A percentile compares a stretch with the other conserved stretches of the same genome.
Evolutionary conservation across 1,284 basidiomycete species (phyloP).

Genomic region (Pseudozyma tsukubaensis): DNA sequence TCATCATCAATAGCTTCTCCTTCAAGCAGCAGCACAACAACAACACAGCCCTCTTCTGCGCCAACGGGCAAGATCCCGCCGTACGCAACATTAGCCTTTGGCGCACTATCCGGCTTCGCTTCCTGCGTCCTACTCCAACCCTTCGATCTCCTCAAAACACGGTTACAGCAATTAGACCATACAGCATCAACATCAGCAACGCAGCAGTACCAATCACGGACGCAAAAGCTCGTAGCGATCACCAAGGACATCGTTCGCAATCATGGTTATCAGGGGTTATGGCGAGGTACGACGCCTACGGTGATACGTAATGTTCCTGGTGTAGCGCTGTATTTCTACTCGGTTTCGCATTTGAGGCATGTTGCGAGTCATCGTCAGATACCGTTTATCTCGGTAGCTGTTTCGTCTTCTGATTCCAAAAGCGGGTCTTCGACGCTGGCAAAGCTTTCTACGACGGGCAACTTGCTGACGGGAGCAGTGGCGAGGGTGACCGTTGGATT

Average conservation of each 20-base stretch:
- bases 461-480: slow-evolving; percentile 87
- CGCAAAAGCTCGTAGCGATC: slow-evolving; percentile 42
- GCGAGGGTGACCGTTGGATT: slow-evolving; percentile 88
- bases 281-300: slow-evolving; percentile 66
- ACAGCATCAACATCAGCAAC: neutral
- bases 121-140: slow-evolving; percentile 67
- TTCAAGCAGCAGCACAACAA: neutral
- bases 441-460: slow-evolving; percentile 81
- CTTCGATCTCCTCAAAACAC: slow-evolving; percentile 67
- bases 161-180: slow-evolving; percentile 61
- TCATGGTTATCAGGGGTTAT: slow-evolving; percentile 62
- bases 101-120: slow-evolving; percentile 61
- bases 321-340: slow-evolving; percentile 67
- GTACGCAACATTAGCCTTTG: slow-evolving; percentile 61
- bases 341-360: slow-evolving; percentile 59
- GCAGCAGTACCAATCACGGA: slow-evolving; percentile 30
- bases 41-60: slow-evolving; percentile 5
- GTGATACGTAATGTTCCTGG: slow-evolving; percentile 66
- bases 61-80: slow-evolving; percentile 36
- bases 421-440: slow-evolving; percentile 48
- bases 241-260: slow-evolving; percentile 38
- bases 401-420: slow-evolving; percentile 67
- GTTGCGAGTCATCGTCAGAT: slow-evolving; percentile 53
- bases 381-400: slow-evolving; percentile 56
- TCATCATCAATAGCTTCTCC: neutral